These are phyloP conservation scores for Penicillium thymicola DNA, from an alignment of 2,329 filamentous ascomycete species.

Conservation along the genomic window DNA sequence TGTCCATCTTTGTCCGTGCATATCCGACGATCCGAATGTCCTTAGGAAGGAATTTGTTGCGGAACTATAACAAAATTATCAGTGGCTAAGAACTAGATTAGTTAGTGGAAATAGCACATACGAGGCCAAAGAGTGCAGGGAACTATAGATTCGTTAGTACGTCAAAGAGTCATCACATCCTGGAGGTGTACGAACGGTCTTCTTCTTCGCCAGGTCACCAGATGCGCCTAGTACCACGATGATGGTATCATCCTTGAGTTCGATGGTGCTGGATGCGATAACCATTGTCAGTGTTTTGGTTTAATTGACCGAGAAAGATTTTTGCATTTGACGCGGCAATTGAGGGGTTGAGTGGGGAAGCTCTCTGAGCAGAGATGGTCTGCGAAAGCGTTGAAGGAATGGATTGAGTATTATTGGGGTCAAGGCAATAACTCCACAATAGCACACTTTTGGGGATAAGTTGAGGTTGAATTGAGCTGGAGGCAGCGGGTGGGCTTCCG, in stretches of 20 bases:
- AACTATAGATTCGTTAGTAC: conserved; percentile 57
- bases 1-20: conserved; percentile 99
- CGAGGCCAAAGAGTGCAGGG: conserved; percentile 93
- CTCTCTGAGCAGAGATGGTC: conserved; percentile 1
- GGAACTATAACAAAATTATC: conserved; percentile 61
- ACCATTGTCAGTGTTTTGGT: conserved; percentile 35
- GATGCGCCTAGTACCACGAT: conserved; percentile 96
- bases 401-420: neutral
- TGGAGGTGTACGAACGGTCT: conserved; percentile 67
- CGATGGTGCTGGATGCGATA: conserved; percentile 64
- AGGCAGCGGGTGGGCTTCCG: conserved; percentile 14
- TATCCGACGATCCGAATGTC: conserved; percentile 97
- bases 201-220: conserved; percentile 98
- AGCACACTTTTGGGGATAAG: conserved; percentile 3
- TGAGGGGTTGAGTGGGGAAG: conserved; percentile 18
- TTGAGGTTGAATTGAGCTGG: conserved; percentile 8
- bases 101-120: conserved; percentile 53
- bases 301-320: conserved; percentile 9
- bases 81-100: conserved; percentile 6
- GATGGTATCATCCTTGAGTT: conserved; percentile 97
- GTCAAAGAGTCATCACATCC: conserved; percentile 5
- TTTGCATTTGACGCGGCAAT: conserved; percentile 16
- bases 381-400: neutral
- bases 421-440: neutral
- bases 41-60: conserved; percentile 96